These are phyloP conservation scores for Aureoboletus auriporus DNA, from an alignment of 768 basidiomycete genomes.

Conservation along the genomic window DNA sequence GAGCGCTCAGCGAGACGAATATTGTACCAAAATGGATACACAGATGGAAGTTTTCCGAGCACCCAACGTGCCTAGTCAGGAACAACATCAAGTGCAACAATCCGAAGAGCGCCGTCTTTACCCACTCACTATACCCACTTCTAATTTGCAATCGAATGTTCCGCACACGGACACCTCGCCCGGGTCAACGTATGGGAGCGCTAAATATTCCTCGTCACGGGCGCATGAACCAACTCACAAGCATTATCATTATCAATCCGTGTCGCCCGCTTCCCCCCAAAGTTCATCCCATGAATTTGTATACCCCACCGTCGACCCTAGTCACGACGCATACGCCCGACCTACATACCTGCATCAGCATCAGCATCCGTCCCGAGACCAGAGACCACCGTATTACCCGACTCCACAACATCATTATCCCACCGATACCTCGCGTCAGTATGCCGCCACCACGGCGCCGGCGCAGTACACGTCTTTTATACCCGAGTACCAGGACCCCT, in stretches of 20 bases:
- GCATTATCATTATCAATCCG: constrained; percentile 13
- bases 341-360: constrained; percentile 11
- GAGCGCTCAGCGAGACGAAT: constrained; percentile 28
- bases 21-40: constrained; percentile 19
- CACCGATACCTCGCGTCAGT: constrained; percentile 7
- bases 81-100: constrained; percentile 11
- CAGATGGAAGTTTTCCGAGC: constrained; percentile 9
- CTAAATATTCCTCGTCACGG: constrained; percentile 11
- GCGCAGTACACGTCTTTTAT: constrained; percentile 4
- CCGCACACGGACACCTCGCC: constrained; percentile 4
- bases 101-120: constrained; percentile 20
- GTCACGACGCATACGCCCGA: constrained; percentile 13
- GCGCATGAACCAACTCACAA: constrained; percentile 3
- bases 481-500: constrained; percentile 8
- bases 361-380: constrained; percentile 12
- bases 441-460: background rate
- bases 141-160: constrained; percentile 8
- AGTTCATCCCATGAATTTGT: constrained; percentile 8
- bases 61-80: background rate
- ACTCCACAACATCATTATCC: constrained; percentile 20
- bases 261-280: constrained; percentile 21
- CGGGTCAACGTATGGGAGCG: constrained; percentile 1
- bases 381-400: constrained; percentile 20
- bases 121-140: constrained; percentile 21
- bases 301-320: constrained; percentile 10